These are phyloP conservation scores for Penicillium psychrofluorescens DNA, from an alignment of 495 filamentous ascomycete species.

Conservation along the genomic window DNA sequence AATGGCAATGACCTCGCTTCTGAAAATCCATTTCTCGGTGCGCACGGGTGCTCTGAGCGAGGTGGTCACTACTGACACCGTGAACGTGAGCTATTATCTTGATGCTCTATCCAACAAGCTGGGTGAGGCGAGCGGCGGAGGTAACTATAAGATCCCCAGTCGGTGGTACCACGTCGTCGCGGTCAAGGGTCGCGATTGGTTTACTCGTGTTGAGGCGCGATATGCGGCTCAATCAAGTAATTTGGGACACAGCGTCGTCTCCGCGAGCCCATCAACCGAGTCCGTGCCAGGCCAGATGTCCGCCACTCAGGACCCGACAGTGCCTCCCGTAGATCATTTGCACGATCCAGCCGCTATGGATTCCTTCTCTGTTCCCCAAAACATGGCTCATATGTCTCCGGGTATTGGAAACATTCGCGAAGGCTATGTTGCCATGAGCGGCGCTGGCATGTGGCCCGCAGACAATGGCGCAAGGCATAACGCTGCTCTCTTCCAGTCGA, in stretches of 20 bases:
- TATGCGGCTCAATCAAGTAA: background rate
- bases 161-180: constrained; percentile 32
- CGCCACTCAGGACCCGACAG: constrained; percentile 4
- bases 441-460: constrained; percentile 18
- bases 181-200: constrained; percentile 30
- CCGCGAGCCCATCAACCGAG: constrained; percentile 3
- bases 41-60: constrained; percentile 35
- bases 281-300: constrained; percentile 2
- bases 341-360: constrained; percentile 3
- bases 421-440: constrained; percentile 16
- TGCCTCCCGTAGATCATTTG: constrained; percentile 3
- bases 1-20: constrained; percentile 36
- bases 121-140: constrained; percentile 28
- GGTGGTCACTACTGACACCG: constrained; percentile 29
- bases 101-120: constrained; percentile 30
- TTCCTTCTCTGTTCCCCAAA: constrained; percentile 8
- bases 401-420: constrained; percentile 13
- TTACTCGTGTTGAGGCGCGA: constrained; percentile 25
- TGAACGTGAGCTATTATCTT: constrained; percentile 42
- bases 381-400: constrained; percentile 8
- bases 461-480: constrained; percentile 6
- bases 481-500: constrained; percentile 8
- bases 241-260: background rate
- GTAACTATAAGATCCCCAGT: constrained; percentile 30
- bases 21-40: constrained; percentile 44